Percentiles rank a stretch among this genome's conserved stretches.
phyloP scores from a whole-genome alignment of 768 basidiomycete species.

The Pleurotus djamor region DNA sequence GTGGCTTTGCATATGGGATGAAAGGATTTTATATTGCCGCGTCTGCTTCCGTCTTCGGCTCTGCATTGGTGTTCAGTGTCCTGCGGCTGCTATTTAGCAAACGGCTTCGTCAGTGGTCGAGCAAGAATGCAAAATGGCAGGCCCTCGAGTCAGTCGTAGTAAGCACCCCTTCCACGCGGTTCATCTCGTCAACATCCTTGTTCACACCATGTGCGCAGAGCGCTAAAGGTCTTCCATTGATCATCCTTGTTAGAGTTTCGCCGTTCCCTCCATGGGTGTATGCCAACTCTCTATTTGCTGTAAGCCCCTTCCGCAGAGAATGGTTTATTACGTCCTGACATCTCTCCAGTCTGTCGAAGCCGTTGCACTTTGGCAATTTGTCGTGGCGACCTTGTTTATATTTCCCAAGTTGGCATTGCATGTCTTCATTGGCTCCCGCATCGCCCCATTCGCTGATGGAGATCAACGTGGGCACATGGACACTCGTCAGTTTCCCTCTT shows the following conservation, averaged over 20 bases:
- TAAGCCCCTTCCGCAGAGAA: conserved; percentile 29
- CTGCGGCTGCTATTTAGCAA: conserved; percentile 58
- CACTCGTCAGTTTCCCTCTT: conserved; percentile 42
- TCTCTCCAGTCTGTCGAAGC: conserved; percentile 61
- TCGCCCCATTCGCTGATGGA: conserved; percentile 75
- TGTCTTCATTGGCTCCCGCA: conserved; percentile 75
- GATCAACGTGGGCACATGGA: conserved; percentile 76
- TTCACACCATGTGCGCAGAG: conserved; percentile 33
- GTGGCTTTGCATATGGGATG: conserved; percentile 84
- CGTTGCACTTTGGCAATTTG: conserved; percentile 75
- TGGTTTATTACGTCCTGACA: not conserved
- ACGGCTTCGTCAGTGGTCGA: conserved; percentile 57
- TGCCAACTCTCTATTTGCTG: conserved; percentile 77
- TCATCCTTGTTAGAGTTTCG: conserved; percentile 78
- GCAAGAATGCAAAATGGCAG: conserved; percentile 69
- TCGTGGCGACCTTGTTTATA: conserved; percentile 66
- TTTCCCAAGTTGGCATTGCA: conserved; percentile 73
- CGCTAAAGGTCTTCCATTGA: conserved; percentile 77
- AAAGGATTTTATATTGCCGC: conserved; percentile 70
- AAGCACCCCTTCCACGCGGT: conserved; percentile 19
- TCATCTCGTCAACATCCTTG: not conserved
- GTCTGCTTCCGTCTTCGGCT: conserved; percentile 58
- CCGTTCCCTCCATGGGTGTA: conserved; percentile 90
- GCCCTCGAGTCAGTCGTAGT: conserved; percentile 77
- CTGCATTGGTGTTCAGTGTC: conserved; percentile 56